phyloP scores from a whole-genome alignment of 139 green algal genomes.

The Micromonas pusilla region DNA sequence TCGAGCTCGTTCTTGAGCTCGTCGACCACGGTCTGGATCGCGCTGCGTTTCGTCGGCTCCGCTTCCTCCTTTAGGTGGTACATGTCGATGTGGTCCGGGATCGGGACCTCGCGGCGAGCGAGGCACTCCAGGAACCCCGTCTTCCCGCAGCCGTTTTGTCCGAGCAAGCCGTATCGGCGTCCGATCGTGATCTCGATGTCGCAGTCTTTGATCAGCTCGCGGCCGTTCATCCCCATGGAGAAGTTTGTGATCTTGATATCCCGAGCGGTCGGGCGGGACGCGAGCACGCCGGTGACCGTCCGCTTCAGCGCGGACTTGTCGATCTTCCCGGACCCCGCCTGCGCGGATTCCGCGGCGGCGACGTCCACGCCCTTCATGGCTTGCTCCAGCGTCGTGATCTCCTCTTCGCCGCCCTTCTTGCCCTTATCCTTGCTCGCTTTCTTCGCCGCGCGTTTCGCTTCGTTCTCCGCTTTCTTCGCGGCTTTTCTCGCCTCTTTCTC shows the following conservation, averaged over 20 bases:
- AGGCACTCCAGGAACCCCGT: slow-evolving; percentile 50
- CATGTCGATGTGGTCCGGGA: slow-evolving; percentile 88
- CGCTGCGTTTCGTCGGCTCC: slow-evolving; percentile 64
- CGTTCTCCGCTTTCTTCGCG: slow-evolving; percentile 25
- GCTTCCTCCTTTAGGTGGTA: slow-evolving; percentile 85
- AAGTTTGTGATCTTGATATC: slow-evolving; percentile 60
- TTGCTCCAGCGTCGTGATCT: slow-evolving; percentile 9
- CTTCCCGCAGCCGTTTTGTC: slow-evolving; percentile 47
- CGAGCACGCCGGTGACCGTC: slow-evolving; percentile 36
- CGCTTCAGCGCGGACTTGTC: slow-evolving; percentile 1
- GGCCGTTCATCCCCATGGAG: slow-evolving; percentile 61
- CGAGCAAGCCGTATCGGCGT: slow-evolving; percentile 44
- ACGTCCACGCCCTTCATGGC: slow-evolving; percentile 17
- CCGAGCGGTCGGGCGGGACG: slow-evolving; percentile 29
- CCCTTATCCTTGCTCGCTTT: slow-evolving; percentile 4
- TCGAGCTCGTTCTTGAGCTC: slow-evolving; percentile 30
- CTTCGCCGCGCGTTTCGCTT: slow-evolving; percentile 9
- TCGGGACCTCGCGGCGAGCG: slow-evolving; percentile 69
- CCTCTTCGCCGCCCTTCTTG: slow-evolving; percentile 6
- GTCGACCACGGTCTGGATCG: slow-evolving; percentile 55
- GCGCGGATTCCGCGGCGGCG: background rate
- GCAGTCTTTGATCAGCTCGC: slow-evolving; percentile 63
- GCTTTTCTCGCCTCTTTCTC: slow-evolving; percentile 22
- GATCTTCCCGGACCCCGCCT: background rate
- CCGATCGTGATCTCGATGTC: slow-evolving; percentile 74